A percentile compares a stretch with the other conserved stretches of the same genome.
Conservation (phyloP, 495 filamentous ascomycete species). For the Penicillium longicatenatum region DNA sequence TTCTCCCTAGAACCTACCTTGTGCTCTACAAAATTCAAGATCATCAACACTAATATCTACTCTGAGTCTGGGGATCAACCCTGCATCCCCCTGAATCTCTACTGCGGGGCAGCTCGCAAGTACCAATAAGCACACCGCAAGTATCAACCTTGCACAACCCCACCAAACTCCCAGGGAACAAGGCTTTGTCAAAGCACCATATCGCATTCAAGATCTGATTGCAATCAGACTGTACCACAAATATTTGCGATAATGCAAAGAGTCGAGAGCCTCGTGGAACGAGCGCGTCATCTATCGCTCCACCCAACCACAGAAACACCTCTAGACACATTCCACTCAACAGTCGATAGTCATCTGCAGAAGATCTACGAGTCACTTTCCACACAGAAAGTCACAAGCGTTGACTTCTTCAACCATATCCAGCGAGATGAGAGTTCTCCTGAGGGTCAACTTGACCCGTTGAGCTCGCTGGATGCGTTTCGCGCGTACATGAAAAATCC, state of each 20-base stretch:
- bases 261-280: slow-evolving; percentile 21
- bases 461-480: slow-evolving; percentile 52
- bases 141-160: not conserved
- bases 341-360: slow-evolving; percentile 32
- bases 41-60: not conserved
- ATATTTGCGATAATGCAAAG: slow-evolving; percentile 13
- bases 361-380: slow-evolving; percentile 35
- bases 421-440: slow-evolving; percentile 21
- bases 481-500: slow-evolving; percentile 62
- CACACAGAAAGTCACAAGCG: slow-evolving; percentile 1
- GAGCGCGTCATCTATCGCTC: slow-evolving; percentile 23
- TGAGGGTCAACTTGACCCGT: slow-evolving; percentile 16
- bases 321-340: slow-evolving; percentile 29
- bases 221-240: not conserved
- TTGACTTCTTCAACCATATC: slow-evolving; percentile 29
- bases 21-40: not conserved
- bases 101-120: not conserved
- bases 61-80: not conserved
- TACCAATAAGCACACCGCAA: not conserved
- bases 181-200: not conserved
- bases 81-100: not conserved
- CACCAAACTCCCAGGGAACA: not conserved
- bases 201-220: not conserved
- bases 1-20: not conserved
- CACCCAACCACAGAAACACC: slow-evolving; percentile 5